Conservation (phyloP, 345 rosid genomes). For the Citrus trifoliata region DNA sequence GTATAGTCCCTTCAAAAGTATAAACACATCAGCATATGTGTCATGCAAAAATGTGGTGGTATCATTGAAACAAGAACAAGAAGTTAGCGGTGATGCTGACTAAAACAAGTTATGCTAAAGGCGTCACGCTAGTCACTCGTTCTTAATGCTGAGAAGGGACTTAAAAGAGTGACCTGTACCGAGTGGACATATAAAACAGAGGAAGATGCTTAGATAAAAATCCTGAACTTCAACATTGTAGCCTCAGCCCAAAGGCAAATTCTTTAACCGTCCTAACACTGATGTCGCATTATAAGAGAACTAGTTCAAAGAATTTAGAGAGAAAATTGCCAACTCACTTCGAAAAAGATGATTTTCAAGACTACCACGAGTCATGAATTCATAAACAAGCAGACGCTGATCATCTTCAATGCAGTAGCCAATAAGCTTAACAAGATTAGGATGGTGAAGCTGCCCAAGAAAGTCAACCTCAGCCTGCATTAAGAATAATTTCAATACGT, state of each 20-base stretch:
- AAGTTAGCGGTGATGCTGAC: slow-evolving; percentile 19
- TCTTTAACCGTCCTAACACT: not conserved
- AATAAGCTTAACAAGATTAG: slow-evolving; percentile 84
- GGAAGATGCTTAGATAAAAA: not conserved
- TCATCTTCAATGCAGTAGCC: slow-evolving; percentile 96
- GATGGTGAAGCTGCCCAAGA: slow-evolving; percentile 92
- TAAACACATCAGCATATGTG: slow-evolving; percentile 19
- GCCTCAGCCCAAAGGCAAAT: not conserved
- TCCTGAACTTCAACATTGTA: not conserved
- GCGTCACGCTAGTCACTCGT: not conserved
- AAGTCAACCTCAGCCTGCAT: slow-evolving; percentile 92
- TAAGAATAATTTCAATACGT: slow-evolving; percentile 11
- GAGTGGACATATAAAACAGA: not conserved
- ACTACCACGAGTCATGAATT: slow-evolving; percentile 97
- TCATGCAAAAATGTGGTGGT: not conserved
- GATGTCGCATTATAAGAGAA: not conserved
- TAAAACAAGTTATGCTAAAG: not conserved
- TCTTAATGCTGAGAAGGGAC: not conserved
- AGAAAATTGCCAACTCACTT: slow-evolving; percentile 46
- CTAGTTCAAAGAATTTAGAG: not conserved
- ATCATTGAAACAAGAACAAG: slow-evolving; percentile 11
- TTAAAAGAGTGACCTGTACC: not conserved
- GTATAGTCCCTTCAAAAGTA: slow-evolving; percentile 60
- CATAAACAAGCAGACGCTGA: slow-evolving; percentile 89
- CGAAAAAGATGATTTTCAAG: slow-evolving; percentile 97